Base-by-base conservation (phyloP, 176 grass and related monocot species). In the Aechmea fasciata region DNA sequence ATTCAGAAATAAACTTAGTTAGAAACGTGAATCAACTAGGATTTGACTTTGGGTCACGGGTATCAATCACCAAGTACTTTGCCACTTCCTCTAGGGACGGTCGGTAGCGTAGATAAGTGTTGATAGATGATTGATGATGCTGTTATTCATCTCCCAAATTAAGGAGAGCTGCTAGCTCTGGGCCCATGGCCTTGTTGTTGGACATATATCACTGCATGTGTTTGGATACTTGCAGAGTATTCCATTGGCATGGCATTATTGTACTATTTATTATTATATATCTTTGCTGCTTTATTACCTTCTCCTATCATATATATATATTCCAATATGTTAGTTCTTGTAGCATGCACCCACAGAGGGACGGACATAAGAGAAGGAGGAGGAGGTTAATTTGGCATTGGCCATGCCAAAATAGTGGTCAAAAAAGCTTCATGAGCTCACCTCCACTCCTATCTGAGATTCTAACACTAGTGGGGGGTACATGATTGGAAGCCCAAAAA, bases 391-490 rank as follows among this genome's bases (percentile, higher is more conserved):
- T 23, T 41, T 69, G 15, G 2, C 64, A 11, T 67, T 47, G 26
- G 48, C 50, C 24, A 51, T 11, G 62, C 53, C 69, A 70, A 77
- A 74, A 63, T 61, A 74, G 48, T 48, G 67, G 70, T 74, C 78
- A 82, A 82, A 62, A 86, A 82, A 67, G 83, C 73, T 49, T 66
- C 63, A 23, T 1, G n/a, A n/a, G n/a, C 22, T 23, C 22, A 52
- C 67, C 47, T 52, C 13, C 51, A n/a, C n/a, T 48, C 70, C 63
- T 48, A 51, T 78, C 81, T 86, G 77, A 33, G 79, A 82, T 68
- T 50, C 71, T 71, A 75, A 75, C 75, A 67, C 79, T 74, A 71
- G 78, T 70, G 79, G 33, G 66, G 0, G 33, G 66, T 49, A 62
- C 65, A 78, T 78, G 70, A 86, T 86, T 82, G 59, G 51, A 59